These are phyloP conservation scores for Podospora pseudocomata DNA, from an alignment of 495 filamentous ascomycete genomes.

Conservation along the genomic window DNA sequence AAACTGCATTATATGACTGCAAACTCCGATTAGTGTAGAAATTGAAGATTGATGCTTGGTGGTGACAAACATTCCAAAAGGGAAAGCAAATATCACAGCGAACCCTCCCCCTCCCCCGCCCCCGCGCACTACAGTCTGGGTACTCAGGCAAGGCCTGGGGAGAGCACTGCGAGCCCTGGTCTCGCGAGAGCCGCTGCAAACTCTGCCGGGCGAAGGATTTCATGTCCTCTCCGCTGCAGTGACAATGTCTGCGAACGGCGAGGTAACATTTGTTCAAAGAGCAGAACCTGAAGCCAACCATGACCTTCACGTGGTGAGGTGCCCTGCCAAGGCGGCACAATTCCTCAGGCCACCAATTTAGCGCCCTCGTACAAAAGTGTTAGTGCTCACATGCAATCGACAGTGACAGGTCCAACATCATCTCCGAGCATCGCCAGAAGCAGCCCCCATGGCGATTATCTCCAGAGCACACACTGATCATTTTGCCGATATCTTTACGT, in stretches of 20 bases:
- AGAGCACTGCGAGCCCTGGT: neutral
- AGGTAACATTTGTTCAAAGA: neutral
- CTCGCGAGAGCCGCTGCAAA: neutral
- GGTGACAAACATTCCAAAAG: neutral
- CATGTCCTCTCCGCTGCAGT: neutral
- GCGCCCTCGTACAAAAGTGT: slow-evolving; percentile 4
- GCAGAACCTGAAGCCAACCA: neutral
- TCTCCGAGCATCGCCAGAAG: neutral
- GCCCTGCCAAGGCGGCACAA: slow-evolving; percentile 12
- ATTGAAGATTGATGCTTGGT: neutral
- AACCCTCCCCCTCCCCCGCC: neutral
- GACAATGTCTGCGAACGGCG: slow-evolving; percentile 4
- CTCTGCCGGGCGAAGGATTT: slow-evolving; percentile 11
- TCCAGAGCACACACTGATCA: neutral
- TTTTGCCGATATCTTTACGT: neutral
- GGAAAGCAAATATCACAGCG: neutral
- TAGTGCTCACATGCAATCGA: neutral
- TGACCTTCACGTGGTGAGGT: neutral
- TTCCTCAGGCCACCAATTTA: neutral
- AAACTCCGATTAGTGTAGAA: neutral
- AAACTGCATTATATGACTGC: neutral
- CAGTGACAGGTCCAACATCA: neutral
- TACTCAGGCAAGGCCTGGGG: neutral
- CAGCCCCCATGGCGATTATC: neutral
- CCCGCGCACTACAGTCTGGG: neutral